Evolutionary conservation across 108 stramenopile species (phyloP), one percentile per base, ranked within the genome.

Genomic region (Nitzschia putrida): DNA sequence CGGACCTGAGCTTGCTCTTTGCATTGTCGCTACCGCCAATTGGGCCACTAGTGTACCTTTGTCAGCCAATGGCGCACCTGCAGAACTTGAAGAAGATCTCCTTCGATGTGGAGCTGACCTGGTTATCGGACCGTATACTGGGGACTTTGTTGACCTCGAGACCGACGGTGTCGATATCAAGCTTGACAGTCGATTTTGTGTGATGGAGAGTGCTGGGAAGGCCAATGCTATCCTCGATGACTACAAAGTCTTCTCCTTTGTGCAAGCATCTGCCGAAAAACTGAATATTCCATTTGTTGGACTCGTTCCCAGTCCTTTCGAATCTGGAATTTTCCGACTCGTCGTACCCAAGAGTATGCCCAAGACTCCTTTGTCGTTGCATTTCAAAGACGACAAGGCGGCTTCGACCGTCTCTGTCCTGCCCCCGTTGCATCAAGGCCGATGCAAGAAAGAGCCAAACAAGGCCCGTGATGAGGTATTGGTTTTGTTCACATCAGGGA

Each of bases 401-500:
- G n/a, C 14, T 18, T 18, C 47, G 18, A 49, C 47, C 3, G 47
- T 18, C n/a, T 16, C 14, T 1, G 47, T 49, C 6, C 60, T n/a
- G 4, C 38, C 37, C 13, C 14, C 14, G 7, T n/a, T 20, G 4
- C 14, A 42, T 0, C 18, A 26, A 45, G 11, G 25, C 3, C 34
- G 10, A 51, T 20, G 22, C 26, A 20, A 0, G 43, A 4, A 55
- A 0, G 20, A 49, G 18, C 57, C 79, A 42, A 79, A 83, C 55
- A n/a, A 40, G 7, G 51, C 50, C 26, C 40, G 67, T 20, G 82
- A 86, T 43, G 71, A 72, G 24, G 82, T 78, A 0, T 52, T 90
- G 34, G 73, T 90, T 4, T 53, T 90, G 51, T 84, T 83, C 42
- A 90, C 86, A 21, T 86, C 85, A 2, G 89, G 89, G 9, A 90